A percentile compares a stretch with the other conserved stretches of the same genome.
These are phyloP conservation scores for Stevia rebaudiana DNA, from an alignment of 140 eudicot genomes.

Conservation along the genomic window DNA sequence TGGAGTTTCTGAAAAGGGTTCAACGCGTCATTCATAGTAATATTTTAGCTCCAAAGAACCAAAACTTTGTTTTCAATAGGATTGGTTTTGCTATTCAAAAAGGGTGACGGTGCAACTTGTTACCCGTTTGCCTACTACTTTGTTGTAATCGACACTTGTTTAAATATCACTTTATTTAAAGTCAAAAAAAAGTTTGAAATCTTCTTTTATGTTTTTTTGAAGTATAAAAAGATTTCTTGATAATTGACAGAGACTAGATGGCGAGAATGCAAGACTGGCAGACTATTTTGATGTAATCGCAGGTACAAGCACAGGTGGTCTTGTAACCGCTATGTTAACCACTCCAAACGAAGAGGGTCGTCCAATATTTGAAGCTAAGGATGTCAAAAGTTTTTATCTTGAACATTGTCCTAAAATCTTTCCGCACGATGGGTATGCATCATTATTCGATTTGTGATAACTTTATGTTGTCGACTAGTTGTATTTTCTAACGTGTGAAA, in stretches of 20 bases:
- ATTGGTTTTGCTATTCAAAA: too few species aligned
- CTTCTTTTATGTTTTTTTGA: too few species aligned
- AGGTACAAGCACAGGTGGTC: constrained; percentile 48
- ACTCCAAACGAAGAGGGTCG: constrained; percentile 35
- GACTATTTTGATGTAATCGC: constrained; percentile 44
- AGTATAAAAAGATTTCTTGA: not conserved
- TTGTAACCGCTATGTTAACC: constrained; percentile 39
- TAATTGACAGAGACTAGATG: constrained; percentile 27
- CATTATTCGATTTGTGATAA: not conserved
- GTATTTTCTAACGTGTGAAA: not conserved
- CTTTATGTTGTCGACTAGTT: not conserved
- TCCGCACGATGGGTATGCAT: constrained; percentile 24
- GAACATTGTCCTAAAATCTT: constrained; percentile 40
- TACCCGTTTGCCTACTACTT: too few species aligned
- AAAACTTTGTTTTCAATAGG: too few species aligned
- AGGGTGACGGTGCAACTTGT: too few species aligned
- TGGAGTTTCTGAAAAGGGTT: too few species aligned
- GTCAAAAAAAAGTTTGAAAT: too few species aligned
- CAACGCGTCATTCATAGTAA: too few species aligned
- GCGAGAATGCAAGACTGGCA: constrained; percentile 31
- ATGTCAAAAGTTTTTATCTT: constrained; percentile 33
- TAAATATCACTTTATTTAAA: too few species aligned
- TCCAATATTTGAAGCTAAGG: constrained; percentile 38
- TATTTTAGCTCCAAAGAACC: too few species aligned
- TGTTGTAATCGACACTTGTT: too few species aligned